Percentiles rank a stretch among this genome's conserved stretches.
These are phyloP conservation scores for Tephrocybe sp. DNA, from an alignment of 768 basidiomycete species.

Conservation along the genomic window DNA sequence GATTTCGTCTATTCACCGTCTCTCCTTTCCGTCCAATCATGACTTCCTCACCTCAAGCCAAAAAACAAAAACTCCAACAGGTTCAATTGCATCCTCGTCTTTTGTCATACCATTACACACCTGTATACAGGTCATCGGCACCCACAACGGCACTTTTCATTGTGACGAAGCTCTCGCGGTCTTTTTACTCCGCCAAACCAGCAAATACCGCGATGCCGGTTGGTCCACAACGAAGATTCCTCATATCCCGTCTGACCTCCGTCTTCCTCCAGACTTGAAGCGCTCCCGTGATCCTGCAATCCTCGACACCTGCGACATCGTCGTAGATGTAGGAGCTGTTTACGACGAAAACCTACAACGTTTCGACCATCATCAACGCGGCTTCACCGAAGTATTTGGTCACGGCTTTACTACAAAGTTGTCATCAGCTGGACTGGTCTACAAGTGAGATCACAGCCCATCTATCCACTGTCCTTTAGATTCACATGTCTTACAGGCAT, in stretches of 20 bases:
- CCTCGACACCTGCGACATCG: slow-evolving; percentile 83
- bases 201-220: slow-evolving; percentile 76
- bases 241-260: neutral
- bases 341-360: slow-evolving; percentile 77
- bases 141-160: slow-evolving; percentile 94
- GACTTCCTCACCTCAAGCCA: slow-evolving; percentile 20
- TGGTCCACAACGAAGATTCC: slow-evolving; percentile 10
- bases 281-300: slow-evolving; percentile 70
- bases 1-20: neutral
- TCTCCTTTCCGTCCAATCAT: slow-evolving; percentile 12
- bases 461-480: neutral
- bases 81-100: slow-evolving; percentile 1
- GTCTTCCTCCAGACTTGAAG: slow-evolving; percentile 47
- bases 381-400: slow-evolving; percentile 88
- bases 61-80: slow-evolving; percentile 42
- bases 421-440: slow-evolving; percentile 88
- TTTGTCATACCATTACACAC: slow-evolving; percentile 7
- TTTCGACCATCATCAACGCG: slow-evolving; percentile 97
- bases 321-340: slow-evolving; percentile 93
- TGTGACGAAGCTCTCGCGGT: slow-evolving; percentile 97
- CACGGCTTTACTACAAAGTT: slow-evolving; percentile 86
- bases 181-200: slow-evolving; percentile 78
- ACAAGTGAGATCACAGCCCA: slow-evolving; percentile 66
- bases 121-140: slow-evolving; percentile 75
- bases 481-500: slow-evolving; percentile 49